Percentiles rank a stretch among this genome's conserved stretches.
Conservation (phyloP, 228 moss, liverwort and hornwort genomes). For the Sphagnum fallax region DNA sequence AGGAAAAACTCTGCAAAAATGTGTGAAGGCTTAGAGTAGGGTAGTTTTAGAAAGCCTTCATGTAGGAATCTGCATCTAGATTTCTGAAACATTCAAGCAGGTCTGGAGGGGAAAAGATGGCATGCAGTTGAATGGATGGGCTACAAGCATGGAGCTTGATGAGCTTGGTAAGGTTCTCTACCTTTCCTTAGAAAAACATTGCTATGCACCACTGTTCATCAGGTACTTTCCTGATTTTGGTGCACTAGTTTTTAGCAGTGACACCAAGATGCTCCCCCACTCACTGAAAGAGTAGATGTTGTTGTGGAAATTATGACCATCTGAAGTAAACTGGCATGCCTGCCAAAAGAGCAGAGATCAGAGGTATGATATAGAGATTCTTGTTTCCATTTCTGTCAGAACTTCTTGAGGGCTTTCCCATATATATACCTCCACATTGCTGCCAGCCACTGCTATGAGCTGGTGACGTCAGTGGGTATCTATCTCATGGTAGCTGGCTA, state of each 20-base stretch:
- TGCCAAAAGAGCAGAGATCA: conserved; percentile 1
- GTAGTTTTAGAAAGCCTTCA: conserved; percentile 4
- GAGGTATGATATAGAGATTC: no score
- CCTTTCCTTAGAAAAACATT: conserved; percentile 2
- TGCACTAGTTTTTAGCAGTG: not conserved
- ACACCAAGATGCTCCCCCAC: conserved; percentile 11
- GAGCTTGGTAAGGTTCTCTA: conserved; percentile 2
- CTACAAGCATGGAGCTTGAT: conserved; percentile 3
- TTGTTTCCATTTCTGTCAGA: no score
- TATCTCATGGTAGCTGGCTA: no score
- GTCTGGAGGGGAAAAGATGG: conserved; percentile 9
- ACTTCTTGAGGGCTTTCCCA: no score
- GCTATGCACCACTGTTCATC: conserved; percentile 9
- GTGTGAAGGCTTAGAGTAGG: conserved; percentile 6
- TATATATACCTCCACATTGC: no score
- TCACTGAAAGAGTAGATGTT: conserved; percentile 5
- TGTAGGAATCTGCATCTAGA: not conserved
- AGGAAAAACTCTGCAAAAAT: conserved; percentile 13
- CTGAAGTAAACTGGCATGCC: conserved; percentile 13
- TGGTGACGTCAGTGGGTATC: no score
- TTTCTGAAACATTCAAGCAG: conserved; percentile 3
- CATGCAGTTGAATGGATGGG: conserved; percentile 2
- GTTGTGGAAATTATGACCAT: conserved; percentile 11
- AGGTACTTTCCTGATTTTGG: conserved; percentile 11
- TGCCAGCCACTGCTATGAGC: no score